Conservation (phyloP, 2,329 filamentous ascomycete species). For the Xylariales sp. region DNA sequence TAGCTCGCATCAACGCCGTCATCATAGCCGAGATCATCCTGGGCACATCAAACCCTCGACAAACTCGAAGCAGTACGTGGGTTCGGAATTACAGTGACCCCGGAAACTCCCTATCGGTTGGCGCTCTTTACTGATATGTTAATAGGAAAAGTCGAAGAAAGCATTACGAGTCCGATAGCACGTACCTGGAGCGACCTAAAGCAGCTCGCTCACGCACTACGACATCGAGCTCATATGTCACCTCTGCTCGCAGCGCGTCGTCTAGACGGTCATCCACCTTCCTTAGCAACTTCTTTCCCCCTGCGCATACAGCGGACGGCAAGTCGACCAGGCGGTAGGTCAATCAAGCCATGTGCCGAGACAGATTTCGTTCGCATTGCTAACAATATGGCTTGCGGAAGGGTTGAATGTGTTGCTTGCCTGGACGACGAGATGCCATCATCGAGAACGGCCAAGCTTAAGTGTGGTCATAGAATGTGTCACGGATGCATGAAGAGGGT, state of each 20-base stretch:
- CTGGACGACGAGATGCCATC: conserved; percentile 58
- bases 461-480: conserved; percentile 81
- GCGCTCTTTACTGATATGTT: not conserved
- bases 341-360: too few relatives aligned
- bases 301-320: conserved; percentile 20
- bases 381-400: too few relatives aligned
- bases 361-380: too few relatives aligned
- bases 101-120: conserved; percentile 15
- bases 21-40: conserved; percentile 14
- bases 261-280: conserved; percentile 28
- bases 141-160: conserved; percentile 14
- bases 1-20: conserved; percentile 15
- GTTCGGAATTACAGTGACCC: conserved; percentile 12
- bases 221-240: conserved; percentile 26
- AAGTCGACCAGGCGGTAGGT: conserved; percentile 24
- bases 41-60: conserved; percentile 19
- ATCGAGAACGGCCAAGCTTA: conserved; percentile 63
- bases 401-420: conserved; percentile 70
- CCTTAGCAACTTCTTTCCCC: conserved; percentile 26
- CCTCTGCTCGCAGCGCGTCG: conserved; percentile 32
- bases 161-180: conserved; percentile 26
- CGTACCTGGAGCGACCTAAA: conserved; percentile 23
- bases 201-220: conserved; percentile 28
- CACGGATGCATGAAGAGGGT: conserved; percentile 67
- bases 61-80: conserved; percentile 25